Evolutionary conservation across 768 basidiomycete genomes (phyloP), one percentile per base, ranked within the genome.

Genomic region (Phlebiopsis flavidoalba): DNA sequence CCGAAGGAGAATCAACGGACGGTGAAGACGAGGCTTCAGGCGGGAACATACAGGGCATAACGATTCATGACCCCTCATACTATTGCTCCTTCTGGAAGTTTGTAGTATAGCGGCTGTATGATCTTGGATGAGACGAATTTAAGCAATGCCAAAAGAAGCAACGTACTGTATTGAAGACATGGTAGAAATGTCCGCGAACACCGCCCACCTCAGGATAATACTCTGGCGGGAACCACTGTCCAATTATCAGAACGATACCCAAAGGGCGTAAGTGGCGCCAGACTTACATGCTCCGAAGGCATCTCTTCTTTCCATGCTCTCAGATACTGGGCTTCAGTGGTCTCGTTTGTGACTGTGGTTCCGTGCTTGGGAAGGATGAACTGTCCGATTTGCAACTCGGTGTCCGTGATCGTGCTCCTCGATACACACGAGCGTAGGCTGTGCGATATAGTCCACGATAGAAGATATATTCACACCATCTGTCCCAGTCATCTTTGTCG

Each of bases 381-480:
- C 71, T 91, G 91, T 11, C 86, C 93, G 40, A 95, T 84, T 73
- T 94, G 94, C 55, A 94, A 79, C 68, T 95, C 93, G 1, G 94
- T 95, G 67, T 96, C 94, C 24, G 91, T 94, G 63, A 96, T 88
- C 36, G 85, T 85, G 22, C 91, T 86, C 19, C 91, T 82, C 11
- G 92, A 91, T 17, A 96, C 72, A 31, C 26, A 17, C 93, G 82
- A 0, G 88, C 93, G 69, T 92, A 95, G n/a, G 86, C 76, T 2
- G 89, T 91, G 17, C 89, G 80, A 69, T 91, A 87, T 24, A 93
- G 67, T 1, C 88, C 91, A 11, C 93, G 83, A 70, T 92, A 95
- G 24, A 92, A 74, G 53, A 96, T 92, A 68, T 95, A 95, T 77
- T 95, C 91, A 75, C 93, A 96, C 89, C 90, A 92, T 50, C 90